Base-by-base conservation (phyloP, 805 yeast species). In the Komagataella kurtzmanii region DNA sequence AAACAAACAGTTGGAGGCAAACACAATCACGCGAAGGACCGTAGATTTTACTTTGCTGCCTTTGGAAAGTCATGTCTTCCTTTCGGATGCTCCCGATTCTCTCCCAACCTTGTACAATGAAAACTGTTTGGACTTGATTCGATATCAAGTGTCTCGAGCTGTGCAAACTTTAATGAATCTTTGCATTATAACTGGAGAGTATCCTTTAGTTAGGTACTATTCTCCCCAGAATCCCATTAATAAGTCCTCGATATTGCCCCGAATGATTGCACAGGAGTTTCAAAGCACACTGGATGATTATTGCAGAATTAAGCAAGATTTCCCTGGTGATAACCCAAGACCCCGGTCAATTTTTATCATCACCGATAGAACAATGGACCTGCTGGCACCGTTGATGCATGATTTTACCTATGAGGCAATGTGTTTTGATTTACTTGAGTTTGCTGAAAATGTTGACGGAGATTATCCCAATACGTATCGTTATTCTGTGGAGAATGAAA, bases 371-470 rank as follows among this genome's bases (percentile, higher is more conserved):
- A 75, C 95, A 1, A 63, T 89, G 62, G 99, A 95, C 64, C 70
- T 85, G 49, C 78, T 79, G 59, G 85, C 93, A 6, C 96, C 97
- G 0, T 63, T 93, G 48, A 66, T 90, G 51, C 98, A 93, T 65
- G 96, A 88, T 63, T 88, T 90, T 65, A 79, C 84, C 21, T 93
- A 90, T 65, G 95, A 91, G 66, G 90, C 97, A 3, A 82, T 90
- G 86, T 85, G 90, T 17, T 83, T 84, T 69, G 99, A 91, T n/a
- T 14, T 46, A 45, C 36, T 49, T 23, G 53, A 51, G 36, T 51
- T 51, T 40, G 44, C 49, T 14, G 44, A 46, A 17, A 53, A 55
- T 46, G 50, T 50, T 12, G 46, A 55, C 18, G 58, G 56, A 8
- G 30, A 55, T 17, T 54, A 52, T 30, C 23, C 21, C 17, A 55